Conservation (phyloP, 2,329 filamentous ascomycete genomes). For the Fonsecaea pugnacius region DNA sequence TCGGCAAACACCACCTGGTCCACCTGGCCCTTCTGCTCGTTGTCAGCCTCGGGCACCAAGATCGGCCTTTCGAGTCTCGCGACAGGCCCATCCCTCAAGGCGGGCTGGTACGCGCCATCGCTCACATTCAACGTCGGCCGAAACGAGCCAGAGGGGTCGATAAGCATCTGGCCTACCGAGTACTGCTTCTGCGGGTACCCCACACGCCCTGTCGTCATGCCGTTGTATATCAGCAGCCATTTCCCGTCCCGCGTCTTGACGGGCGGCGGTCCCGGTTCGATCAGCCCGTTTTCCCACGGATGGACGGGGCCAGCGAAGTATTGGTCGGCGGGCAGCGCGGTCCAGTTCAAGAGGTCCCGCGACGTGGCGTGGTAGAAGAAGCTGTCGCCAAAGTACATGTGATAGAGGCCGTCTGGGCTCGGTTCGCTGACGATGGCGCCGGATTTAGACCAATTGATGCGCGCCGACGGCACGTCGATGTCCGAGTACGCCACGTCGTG, state of each 20-base stretch:
- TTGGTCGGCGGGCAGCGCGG: constrained; percentile 30
- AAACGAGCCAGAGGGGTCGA: constrained; percentile 39
- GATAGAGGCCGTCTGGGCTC: constrained; percentile 41
- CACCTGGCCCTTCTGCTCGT: constrained; percentile 42
- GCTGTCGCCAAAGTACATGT: constrained; percentile 45
- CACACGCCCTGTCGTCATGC: constrained; percentile 36
- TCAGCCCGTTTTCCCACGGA: constrained; percentile 43
- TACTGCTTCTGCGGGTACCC: constrained; percentile 41
- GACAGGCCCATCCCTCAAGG: constrained; percentile 33
- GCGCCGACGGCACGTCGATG: constrained; percentile 10
- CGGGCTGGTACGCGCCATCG: constrained; percentile 9
- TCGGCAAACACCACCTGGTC: constrained; percentile 43
- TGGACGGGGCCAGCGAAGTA: constrained; percentile 39
- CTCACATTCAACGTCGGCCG: constrained; percentile 10
- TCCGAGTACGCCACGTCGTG: constrained; percentile 19
- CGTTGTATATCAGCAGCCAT: constrained; percentile 40
- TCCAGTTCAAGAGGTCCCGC: constrained; percentile 43
- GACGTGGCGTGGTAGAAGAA: constrained; percentile 41
- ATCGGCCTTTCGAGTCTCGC: constrained; percentile 42
- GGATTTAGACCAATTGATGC: constrained; percentile 21
- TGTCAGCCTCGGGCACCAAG: constrained; percentile 37
- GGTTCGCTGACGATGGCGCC: constrained; percentile 39
- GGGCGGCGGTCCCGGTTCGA: constrained; percentile 42
- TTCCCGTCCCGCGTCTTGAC: constrained; percentile 43
- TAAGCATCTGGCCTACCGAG: constrained; percentile 43